These are phyloP conservation scores for Aspergillus ibericus DNA, from an alignment of 2,329 filamentous ascomycete genomes.

Conservation along the genomic window DNA sequence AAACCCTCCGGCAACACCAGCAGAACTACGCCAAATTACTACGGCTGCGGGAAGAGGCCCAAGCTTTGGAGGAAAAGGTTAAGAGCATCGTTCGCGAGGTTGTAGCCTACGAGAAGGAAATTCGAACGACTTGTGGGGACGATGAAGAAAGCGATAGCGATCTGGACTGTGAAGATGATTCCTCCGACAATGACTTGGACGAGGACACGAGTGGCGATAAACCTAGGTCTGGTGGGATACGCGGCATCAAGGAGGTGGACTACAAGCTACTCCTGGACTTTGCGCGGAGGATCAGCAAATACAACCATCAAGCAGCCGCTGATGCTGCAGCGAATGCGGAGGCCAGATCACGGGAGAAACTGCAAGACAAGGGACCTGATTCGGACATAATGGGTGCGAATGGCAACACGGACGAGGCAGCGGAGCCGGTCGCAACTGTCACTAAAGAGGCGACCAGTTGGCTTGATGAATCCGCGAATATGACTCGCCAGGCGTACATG, in stretches of 20 bases:
- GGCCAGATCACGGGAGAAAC: conserved; percentile 19
- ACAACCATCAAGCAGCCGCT: conserved; percentile 46
- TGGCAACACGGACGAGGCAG: conserved; percentile 20
- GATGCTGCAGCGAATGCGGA: conserved; percentile 38
- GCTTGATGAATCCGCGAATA: conserved; percentile 44
- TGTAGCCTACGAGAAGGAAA: conserved; percentile 42
- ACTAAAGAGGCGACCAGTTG: conserved; percentile 43
- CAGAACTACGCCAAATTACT: conserved; percentile 46
- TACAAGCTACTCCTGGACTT: conserved; percentile 47
- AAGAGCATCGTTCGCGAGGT: conserved; percentile 44
- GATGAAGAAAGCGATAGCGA: conserved; percentile 34
- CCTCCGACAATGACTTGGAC: conserved; percentile 21
- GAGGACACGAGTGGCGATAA: conserved; percentile 12
- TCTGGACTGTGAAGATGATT: conserved; percentile 27
- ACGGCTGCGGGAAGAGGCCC: conserved; percentile 41
- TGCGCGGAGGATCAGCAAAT: conserved; percentile 49
- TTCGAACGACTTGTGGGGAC: conserved; percentile 34
- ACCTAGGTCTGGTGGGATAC: conserved; percentile 6
- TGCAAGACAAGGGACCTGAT: conserved; percentile 23
- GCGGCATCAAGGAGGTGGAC: conserved; percentile 41
- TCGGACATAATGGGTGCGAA: conserved; percentile 37
- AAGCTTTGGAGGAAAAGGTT: conserved; percentile 41
- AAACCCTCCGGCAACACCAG: conserved; percentile 46
- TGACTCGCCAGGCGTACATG: conserved; percentile 42
- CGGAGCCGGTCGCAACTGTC: conserved; percentile 37